These are phyloP conservation scores for Salix exigua DNA, from an alignment of 345 rosid species.

Conservation along the genomic window DNA sequence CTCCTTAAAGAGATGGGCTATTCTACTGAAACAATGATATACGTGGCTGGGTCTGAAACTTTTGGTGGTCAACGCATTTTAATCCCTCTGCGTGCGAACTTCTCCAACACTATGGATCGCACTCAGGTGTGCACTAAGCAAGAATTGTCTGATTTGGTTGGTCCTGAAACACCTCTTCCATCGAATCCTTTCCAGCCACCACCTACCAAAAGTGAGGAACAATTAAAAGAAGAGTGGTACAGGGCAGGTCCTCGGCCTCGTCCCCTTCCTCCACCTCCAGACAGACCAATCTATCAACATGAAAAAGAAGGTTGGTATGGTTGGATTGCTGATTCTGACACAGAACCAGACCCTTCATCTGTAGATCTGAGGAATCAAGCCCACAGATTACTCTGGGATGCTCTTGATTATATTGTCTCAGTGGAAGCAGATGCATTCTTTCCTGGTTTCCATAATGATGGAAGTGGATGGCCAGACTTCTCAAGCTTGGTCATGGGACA, in stretches of 20 bases:
- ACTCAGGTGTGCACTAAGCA: conserved; percentile 70
- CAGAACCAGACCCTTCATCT: conserved; percentile 79
- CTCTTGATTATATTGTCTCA: conserved; percentile 86
- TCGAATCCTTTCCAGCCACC: conserved; percentile 39
- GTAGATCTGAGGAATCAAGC: conserved; percentile 79
- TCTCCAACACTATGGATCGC: conserved; percentile 66
- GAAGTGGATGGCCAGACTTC: conserved; percentile 87
- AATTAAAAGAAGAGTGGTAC: conserved; percentile 80
- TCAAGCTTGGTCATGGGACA: conserved; percentile 98
- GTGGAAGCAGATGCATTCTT: conserved; percentile 90
- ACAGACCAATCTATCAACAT: conserved; percentile 81
- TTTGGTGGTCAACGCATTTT: conserved; percentile 93
- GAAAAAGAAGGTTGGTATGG: conserved; percentile 99
- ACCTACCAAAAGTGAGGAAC: conserved; percentile 55
- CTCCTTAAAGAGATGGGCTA: conserved; percentile 90
- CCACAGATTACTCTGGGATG: conserved; percentile 89
- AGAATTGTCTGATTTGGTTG: conserved; percentile 70
- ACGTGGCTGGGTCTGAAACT: conserved; percentile 87
- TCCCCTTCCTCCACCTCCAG: conserved; percentile 99
- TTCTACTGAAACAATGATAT: conserved; percentile 74
- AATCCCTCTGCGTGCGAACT: conserved; percentile 92
- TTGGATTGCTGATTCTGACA: conserved; percentile 76
- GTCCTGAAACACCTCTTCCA: conserved; percentile 77
- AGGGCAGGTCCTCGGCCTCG: conserved; percentile 96
- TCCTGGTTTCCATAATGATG: conserved; percentile 85